Percentiles rank a stretch among this genome's conserved stretches.
phyloP scores from a whole-genome alignment of 2,329 filamentous ascomycete genomes.

The Trichoderma breve region DNA sequence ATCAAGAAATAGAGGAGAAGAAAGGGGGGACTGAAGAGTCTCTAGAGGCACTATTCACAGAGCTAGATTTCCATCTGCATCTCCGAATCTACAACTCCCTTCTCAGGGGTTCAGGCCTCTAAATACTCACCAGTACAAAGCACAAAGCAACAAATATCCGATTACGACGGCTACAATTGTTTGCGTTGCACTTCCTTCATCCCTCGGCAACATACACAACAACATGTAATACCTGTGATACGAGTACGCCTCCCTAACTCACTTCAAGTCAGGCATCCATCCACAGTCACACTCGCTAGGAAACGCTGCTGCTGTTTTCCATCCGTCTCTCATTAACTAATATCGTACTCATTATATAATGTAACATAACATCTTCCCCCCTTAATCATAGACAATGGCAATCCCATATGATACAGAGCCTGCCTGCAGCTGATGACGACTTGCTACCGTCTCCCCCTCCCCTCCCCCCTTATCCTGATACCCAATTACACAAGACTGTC shows the following conservation, averaged over 20 bases:
- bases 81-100: background rate
- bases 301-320: background rate
- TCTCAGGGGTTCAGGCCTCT: background rate
- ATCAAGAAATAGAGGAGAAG: background rate
- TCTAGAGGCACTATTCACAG: background rate
- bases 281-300: background rate
- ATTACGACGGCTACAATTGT: slow-evolving; percentile 1
- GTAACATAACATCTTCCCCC: slow-evolving; percentile 14
- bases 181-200: slow-evolving; percentile 16
- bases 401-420: slow-evolving; percentile 17
- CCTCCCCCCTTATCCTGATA: background rate
- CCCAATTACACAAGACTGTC: slow-evolving; percentile 13
- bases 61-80: background rate
- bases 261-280: background rate
- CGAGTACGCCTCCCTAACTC: background rate
- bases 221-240: background rate
- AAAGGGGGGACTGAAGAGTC: background rate
- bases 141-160: background rate
- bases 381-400: slow-evolving; percentile 19
- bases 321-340: slow-evolving; percentile 19
- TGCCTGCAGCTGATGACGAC: background rate
- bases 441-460: background rate
- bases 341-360: slow-evolving; percentile 22
- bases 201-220: slow-evolving; percentile 3
- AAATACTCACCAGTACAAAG: background rate